These are phyloP conservation scores for Babesia ovata DNA, from an alignment of 169 alveolate genomes.

Conservation along the genomic window DNA sequence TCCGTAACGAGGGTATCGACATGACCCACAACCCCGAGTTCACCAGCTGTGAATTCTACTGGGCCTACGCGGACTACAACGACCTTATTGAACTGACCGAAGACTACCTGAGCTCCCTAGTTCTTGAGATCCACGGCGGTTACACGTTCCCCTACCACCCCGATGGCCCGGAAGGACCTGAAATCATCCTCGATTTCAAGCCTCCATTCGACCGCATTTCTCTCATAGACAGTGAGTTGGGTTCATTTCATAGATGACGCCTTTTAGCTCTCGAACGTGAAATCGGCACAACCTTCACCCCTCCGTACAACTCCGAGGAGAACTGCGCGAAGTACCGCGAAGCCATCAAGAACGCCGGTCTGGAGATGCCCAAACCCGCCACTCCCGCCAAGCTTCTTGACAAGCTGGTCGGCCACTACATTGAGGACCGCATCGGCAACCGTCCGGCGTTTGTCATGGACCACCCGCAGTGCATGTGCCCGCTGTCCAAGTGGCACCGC, in stretches of 20 bases:
- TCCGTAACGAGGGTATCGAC: constrained; percentile 91
- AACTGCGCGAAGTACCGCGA: constrained; percentile 70
- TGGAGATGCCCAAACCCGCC: constrained; percentile 79
- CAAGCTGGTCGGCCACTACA: constrained; percentile 90
- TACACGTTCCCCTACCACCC: constrained; percentile 93
- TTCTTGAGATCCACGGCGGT: constrained; percentile 88
- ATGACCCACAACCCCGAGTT: constrained; percentile 92
- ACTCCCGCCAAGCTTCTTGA: constrained; percentile 79
- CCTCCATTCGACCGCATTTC: constrained; percentile 96
- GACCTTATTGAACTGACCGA: constrained; percentile 91
- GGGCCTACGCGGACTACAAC: constrained; percentile 91
- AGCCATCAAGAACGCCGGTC: constrained; percentile 69
- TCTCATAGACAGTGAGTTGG: constrained; percentile 80
- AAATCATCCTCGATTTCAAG: constrained; percentile 93
- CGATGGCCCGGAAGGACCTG: constrained; percentile 91
- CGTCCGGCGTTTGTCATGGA: constrained; percentile 95
- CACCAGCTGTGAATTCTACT: constrained; percentile 91
- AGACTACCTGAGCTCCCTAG: constrained; percentile 84
- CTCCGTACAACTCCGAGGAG: constrained; percentile 80
- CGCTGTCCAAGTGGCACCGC: constrained; percentile 97
- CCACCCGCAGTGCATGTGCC: constrained; percentile 99
- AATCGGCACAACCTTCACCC: constrained; percentile 75
- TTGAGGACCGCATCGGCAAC: constrained; percentile 91
- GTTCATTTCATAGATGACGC: not conserved
- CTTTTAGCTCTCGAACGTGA: constrained; percentile 82